Percentiles rank a stretch among this genome's conserved stretches.
phyloP scores from a whole-genome alignment of 108 stramenopile species.

The Pseudonitzschia pungens region DNA sequence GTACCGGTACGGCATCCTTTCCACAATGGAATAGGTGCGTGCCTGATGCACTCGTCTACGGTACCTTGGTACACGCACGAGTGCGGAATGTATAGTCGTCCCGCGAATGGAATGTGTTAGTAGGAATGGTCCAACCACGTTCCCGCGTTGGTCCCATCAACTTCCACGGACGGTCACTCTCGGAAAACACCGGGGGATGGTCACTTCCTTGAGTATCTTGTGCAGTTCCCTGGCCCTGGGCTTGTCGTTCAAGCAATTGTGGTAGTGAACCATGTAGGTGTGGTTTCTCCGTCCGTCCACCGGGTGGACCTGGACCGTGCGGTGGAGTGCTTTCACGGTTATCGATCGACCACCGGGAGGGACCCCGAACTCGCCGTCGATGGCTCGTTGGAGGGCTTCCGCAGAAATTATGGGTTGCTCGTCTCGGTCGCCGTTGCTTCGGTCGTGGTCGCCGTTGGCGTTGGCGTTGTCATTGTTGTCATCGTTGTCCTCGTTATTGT shows the following conservation, averaged over 20 bases:
- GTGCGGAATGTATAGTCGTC: no score
- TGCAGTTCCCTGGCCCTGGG: slow-evolving; percentile 45
- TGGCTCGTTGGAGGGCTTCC: slow-evolving; percentile 21
- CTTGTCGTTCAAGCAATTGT: slow-evolving; percentile 18
- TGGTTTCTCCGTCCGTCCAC: slow-evolving; percentile 12
- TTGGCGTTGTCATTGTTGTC: background rate
- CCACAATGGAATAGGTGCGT: no score
- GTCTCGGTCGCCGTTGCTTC: background rate
- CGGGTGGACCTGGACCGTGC: slow-evolving; percentile 7
- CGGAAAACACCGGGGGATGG: slow-evolving; percentile 9
- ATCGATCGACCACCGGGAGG: no score
- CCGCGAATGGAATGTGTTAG: no score
- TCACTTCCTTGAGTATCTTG: slow-evolving; percentile 22
- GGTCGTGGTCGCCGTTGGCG: background rate
- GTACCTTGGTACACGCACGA: no score
- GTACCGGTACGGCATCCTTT: no score
- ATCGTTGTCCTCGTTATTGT: background rate
- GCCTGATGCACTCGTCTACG: no score
- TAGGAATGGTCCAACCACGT: background rate
- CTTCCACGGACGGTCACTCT: background rate
- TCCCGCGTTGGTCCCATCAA: background rate
- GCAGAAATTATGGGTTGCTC: background rate
- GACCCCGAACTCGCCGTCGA: slow-evolving; percentile 1
- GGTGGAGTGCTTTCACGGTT: background rate
- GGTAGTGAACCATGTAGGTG: slow-evolving; percentile 48